phyloP scores from a whole-genome alignment of 768 basidiomycete genomes.

The Postia placenta region DNA sequence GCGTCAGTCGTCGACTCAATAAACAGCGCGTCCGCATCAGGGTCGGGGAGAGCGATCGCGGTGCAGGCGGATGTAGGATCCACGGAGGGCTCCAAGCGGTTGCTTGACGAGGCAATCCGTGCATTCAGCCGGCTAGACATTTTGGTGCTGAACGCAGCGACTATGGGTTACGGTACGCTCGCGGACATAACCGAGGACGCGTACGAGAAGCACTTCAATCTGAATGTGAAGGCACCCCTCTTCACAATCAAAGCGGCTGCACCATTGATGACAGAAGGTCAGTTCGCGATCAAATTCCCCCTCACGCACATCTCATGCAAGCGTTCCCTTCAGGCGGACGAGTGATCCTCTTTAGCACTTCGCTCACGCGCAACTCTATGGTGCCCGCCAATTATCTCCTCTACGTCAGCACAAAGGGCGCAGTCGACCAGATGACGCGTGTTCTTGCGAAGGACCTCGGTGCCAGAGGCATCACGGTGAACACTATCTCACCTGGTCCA shows the following conservation, averaged over 20 bases:
- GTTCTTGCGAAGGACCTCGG: slow-evolving; percentile 58
- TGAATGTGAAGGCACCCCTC: slow-evolving; percentile 55
- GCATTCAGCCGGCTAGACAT: slow-evolving; percentile 51
- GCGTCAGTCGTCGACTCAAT: slow-evolving; percentile 42
- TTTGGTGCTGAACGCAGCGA: slow-evolving; percentile 51
- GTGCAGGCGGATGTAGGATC: slow-evolving; percentile 49
- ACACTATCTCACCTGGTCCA: slow-evolving; percentile 50
- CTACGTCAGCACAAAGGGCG: slow-evolving; percentile 53
- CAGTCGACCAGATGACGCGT: slow-evolving; percentile 52
- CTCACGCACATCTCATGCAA: background rate
- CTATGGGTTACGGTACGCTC: slow-evolving; percentile 48
- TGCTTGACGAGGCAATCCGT: slow-evolving; percentile 43
- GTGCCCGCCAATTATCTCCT: slow-evolving; percentile 43
- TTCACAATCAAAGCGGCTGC: slow-evolving; percentile 47
- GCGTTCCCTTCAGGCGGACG: slow-evolving; percentile 33
- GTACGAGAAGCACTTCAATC: slow-evolving; percentile 44
- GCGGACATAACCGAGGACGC: slow-evolving; percentile 45
- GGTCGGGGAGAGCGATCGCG: slow-evolving; percentile 38
- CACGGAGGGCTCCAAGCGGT: slow-evolving; percentile 37
- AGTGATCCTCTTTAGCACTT: slow-evolving; percentile 52
- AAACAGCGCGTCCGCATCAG: slow-evolving; percentile 26
- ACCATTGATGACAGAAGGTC: slow-evolving; percentile 37
- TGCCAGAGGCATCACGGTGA: slow-evolving; percentile 45
- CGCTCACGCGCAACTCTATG: slow-evolving; percentile 37
- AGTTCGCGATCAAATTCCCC: slow-evolving; percentile 9